Conservation (phyloP, 306 rosid genomes). For the Dalbergia oliveri region DNA sequence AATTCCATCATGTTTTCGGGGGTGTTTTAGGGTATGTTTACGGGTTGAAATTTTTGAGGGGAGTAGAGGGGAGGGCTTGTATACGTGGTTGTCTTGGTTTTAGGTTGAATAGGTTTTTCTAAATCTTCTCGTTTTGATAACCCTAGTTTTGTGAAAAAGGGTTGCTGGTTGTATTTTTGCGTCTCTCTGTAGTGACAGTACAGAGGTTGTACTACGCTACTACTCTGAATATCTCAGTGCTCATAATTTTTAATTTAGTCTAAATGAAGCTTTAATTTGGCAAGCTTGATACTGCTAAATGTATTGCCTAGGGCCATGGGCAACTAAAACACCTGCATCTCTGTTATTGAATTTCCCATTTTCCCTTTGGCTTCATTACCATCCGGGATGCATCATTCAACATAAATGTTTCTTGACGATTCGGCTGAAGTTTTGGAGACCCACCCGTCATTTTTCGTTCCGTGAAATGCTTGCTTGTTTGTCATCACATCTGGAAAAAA, state of each 20-base stretch:
- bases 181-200: conserved; percentile 30
- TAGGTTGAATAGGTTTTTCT: conserved; percentile 60
- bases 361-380: not conserved
- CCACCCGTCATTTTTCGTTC: conserved; percentile 21
- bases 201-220: not conserved
- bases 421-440: conserved; percentile 1
- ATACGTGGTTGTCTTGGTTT: conserved; percentile 60
- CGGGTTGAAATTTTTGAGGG: too few species aligned
- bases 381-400: not conserved
- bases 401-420: conserved; percentile 38
- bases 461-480: conserved; percentile 37
- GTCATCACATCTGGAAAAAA: not conserved
- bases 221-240: conserved; percentile 22
- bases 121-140: conserved; percentile 52
- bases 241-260: conserved; percentile 1
- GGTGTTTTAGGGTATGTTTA: too few species aligned
- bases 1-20: conserved; percentile 46
- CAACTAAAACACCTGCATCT: not conserved
- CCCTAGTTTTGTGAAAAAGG: conserved; percentile 56
- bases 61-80: too few species aligned
- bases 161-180: conserved; percentile 38
- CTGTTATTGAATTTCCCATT: not conserved
- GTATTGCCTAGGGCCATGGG: conserved; percentile 3
- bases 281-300: not conserved
- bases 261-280: not conserved